Evolutionary conservation across 768 basidiomycete species (phyloP).

Genomic region (Russula dissimulans): DNA sequence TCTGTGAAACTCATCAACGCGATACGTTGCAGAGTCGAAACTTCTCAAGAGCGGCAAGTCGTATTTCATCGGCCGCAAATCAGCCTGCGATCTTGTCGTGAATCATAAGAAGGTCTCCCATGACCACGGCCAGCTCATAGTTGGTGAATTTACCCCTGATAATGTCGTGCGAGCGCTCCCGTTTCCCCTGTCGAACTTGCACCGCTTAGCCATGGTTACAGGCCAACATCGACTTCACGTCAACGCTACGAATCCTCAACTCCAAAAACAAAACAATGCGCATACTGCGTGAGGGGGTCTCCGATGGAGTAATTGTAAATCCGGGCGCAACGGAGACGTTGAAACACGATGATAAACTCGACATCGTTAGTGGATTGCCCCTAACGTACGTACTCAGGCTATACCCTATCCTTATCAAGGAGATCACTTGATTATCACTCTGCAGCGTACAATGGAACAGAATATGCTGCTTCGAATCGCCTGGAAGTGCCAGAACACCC

Average conservation of each 20-base stretch:
- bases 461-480: slow-evolving; percentile 19
- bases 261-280: slow-evolving; percentile 39
- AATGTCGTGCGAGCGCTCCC: slow-evolving; percentile 42
- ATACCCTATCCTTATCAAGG: not conserved
- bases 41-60: slow-evolving; percentile 50
- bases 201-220: slow-evolving; percentile 22
- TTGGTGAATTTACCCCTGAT: slow-evolving; percentile 42
- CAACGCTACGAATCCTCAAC: slow-evolving; percentile 41
- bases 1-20: not conserved
- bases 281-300: slow-evolving; percentile 31
- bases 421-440: not conserved
- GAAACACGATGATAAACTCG: slow-evolving; percentile 45
- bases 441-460: slow-evolving; percentile 24
- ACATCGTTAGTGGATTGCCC: slow-evolving; percentile 34
- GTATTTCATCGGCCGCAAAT: slow-evolving; percentile 50
- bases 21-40: slow-evolving; percentile 35
- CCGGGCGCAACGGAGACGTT: slow-evolving; percentile 34
- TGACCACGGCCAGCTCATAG: slow-evolving; percentile 48
- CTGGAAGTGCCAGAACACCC: slow-evolving; percentile 22
- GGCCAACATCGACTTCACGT: slow-evolving; percentile 41
- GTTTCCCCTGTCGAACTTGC: not conserved
- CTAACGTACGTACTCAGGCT: slow-evolving; percentile 35
- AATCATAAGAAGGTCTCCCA: slow-evolving; percentile 58
- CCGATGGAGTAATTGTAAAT: slow-evolving; percentile 28
- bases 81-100: slow-evolving; percentile 36